These are phyloP conservation scores for Ogataea allantospora DNA, from an alignment of 805 yeast genomes.

Conservation along the genomic window DNA sequence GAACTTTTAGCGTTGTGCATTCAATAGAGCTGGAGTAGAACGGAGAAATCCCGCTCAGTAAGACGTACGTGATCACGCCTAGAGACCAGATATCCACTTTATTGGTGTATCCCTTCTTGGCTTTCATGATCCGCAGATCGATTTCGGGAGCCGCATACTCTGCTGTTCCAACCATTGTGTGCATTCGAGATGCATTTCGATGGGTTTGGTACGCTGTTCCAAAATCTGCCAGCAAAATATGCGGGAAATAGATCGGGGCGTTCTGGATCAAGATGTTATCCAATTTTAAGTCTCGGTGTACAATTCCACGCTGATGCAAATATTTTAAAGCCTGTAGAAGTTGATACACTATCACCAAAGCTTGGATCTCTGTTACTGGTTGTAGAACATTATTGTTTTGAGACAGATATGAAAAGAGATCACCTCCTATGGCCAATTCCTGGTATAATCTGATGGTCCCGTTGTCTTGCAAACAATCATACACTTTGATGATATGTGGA, in stretches of 20 bases:
- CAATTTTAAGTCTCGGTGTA: conserved; percentile 64
- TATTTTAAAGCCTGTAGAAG: conserved; percentile 54
- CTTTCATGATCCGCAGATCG: conserved; percentile 34
- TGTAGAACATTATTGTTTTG: conserved; percentile 47
- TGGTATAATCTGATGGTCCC: conserved; percentile 86
- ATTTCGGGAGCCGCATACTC: conserved; percentile 76
- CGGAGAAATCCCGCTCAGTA: conserved; percentile 65
- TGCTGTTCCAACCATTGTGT: conserved; percentile 45
- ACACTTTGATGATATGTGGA: conserved; percentile 85
- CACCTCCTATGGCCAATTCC: conserved; percentile 96
- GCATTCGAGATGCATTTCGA: conserved; percentile 19
- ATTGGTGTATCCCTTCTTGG: conserved; percentile 42
- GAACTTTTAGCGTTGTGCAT: conserved; percentile 41
- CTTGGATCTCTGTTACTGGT: conserved; percentile 53
- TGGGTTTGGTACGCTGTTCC: conserved; percentile 41
- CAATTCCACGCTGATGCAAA: conserved; percentile 53
- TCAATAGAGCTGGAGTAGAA: conserved; percentile 48
- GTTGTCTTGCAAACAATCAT: conserved; percentile 66
- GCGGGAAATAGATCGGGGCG: conserved; percentile 50
- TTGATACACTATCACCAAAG: conserved; percentile 53
- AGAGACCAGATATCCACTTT: conserved; percentile 72
- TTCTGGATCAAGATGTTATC: conserved; percentile 64
- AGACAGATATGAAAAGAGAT: conserved; percentile 84
- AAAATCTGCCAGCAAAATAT: conserved; percentile 64
- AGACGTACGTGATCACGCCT: conserved; percentile 57